Evolutionary conservation across 2,329 filamentous ascomycete species (phyloP), one percentile per base, ranked within the genome.

Genomic region (Gnomoniopsis smithogilvyi): DNA sequence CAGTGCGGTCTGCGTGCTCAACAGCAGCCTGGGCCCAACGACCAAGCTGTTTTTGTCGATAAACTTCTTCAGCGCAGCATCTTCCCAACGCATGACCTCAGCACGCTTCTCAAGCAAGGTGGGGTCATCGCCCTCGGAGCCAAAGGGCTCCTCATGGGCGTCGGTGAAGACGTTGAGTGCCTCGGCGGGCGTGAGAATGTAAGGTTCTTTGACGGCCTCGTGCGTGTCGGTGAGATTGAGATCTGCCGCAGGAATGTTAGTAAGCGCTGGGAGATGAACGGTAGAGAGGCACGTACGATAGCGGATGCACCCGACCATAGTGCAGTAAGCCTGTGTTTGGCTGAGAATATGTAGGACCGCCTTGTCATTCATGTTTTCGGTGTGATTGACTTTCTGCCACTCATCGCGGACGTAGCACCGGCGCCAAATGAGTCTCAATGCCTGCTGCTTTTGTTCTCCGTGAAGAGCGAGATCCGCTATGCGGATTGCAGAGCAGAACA

Each of bases 401-500:
- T 97, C 85, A 70, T 97, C 93, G 52, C 87, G 85, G 64, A 94
- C 82, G 67, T 90, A 90, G 62, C 92, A 88, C 56, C 95, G 86
- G 69, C 95, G 89, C 95, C 95, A 99, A 63, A 98, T 90, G 43
- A 86, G 75, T 17, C 78, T 75, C 70, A 80, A 79, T 6, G 81
- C 81, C 63, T 87, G 80, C 63, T 81, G 80, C 49, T 83, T 79
- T n/a, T 83, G 80, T 19, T 78, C 86, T 64, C 76, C 78, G 66
- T 72, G 79, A 66, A 79, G 81, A 64, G 76, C 84, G 68, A 76
- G 81, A 72, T 77, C 80, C 67, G 76, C 83, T 56, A 81, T 83
- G 67, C 81, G 77, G 19, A 96, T 79, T 22, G 92, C 92, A 61
- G 89, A 77, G 71, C 85, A 90, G 70, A 96, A 97, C 63, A 92